Percentiles rank a stretch among this genome's conserved stretches.
phyloP scores from a whole-genome alignment of 495 filamentous ascomycete genomes.

The Pseudevernia furfuracea region DNA sequence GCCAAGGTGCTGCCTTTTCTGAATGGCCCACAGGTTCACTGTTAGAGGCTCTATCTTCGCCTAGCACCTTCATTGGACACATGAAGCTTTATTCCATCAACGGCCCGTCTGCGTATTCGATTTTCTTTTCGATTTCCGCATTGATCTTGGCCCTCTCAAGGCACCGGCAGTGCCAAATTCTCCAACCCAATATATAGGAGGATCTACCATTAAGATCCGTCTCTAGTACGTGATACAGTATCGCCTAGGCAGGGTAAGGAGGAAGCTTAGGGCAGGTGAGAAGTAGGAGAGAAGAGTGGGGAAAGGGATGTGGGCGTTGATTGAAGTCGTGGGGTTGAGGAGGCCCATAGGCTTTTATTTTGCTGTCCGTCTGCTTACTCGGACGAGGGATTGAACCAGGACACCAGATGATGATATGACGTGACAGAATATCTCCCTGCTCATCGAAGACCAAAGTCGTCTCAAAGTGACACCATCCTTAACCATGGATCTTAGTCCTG shows the following conservation, averaged over 20 bases:
- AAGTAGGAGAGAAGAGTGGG: too few species aligned
- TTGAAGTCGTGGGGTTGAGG: too few species aligned
- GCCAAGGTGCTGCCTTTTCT: not conserved
- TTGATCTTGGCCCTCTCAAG: not conserved
- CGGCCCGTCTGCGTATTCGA: not conserved
- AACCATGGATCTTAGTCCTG: too few species aligned
- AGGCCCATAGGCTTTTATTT: too few species aligned
- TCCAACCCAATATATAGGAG: not conserved
- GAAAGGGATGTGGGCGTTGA: too few species aligned
- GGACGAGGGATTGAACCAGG: too few species aligned
- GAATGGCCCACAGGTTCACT: not conserved
- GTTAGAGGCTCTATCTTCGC: not conserved
- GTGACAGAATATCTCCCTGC: too few species aligned
- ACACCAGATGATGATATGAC: too few species aligned
- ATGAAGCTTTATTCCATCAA: not conserved
- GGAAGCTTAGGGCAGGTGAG: constrained; percentile 4
- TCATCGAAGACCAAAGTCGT: too few species aligned
- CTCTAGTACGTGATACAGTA: constrained; percentile 1
- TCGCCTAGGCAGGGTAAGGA: constrained; percentile 1
- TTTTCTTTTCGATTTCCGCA: constrained; percentile 1
- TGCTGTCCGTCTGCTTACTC: too few species aligned
- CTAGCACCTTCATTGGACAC: not conserved
- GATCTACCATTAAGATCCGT: constrained; percentile 2
- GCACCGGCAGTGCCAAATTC: constrained; percentile 12
- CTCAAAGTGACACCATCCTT: too few species aligned